Conservation (phyloP, 1,284 basidiomycete species). For the Stygiomarasmius scandens region DNA sequence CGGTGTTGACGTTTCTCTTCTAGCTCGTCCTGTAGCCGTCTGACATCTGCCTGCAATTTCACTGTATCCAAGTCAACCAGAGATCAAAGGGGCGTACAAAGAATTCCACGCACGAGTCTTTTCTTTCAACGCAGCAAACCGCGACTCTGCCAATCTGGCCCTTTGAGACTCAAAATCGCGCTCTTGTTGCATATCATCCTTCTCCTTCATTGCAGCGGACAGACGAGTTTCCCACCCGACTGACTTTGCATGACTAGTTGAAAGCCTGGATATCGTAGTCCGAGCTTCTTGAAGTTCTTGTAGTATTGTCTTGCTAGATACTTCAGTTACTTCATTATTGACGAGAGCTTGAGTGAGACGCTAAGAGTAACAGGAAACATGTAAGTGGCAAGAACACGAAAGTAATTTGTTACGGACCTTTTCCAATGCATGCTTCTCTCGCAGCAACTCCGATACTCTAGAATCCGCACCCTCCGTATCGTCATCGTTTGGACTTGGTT, state of each 20-base stretch:
- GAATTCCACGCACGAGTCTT: constrained; percentile 52
- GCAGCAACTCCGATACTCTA: constrained; percentile 47
- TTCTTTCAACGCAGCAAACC: constrained; percentile 63
- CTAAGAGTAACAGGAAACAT: constrained; percentile 38
- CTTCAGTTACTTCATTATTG: constrained; percentile 82
- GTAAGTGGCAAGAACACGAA: neutral
- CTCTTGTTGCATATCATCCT: constrained; percentile 87
- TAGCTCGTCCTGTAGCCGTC: constrained; percentile 60
- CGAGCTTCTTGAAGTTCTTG: constrained; percentile 82
- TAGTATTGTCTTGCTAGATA: constrained; percentile 74
- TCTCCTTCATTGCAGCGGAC: constrained; percentile 64
- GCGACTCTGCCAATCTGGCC: constrained; percentile 70
- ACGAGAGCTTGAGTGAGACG: constrained; percentile 80
- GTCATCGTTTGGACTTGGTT: constrained; percentile 5
- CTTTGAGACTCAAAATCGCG: constrained; percentile 74
- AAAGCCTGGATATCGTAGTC: constrained; percentile 67
- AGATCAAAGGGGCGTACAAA: neutral
- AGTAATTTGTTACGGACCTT: constrained; percentile 49
- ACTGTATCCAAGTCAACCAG: constrained; percentile 41
- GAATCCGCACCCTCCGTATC: constrained; percentile 27
- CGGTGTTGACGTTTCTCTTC: constrained; percentile 69
- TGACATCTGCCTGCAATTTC: constrained; percentile 76
- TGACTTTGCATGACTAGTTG: constrained; percentile 68
- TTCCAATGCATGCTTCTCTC: constrained; percentile 66
- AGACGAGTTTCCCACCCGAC: constrained; percentile 72